phyloP scores from a whole-genome alignment of 2,329 filamentous ascomycete genomes.

The Cytospora chrysosperma region DNA sequence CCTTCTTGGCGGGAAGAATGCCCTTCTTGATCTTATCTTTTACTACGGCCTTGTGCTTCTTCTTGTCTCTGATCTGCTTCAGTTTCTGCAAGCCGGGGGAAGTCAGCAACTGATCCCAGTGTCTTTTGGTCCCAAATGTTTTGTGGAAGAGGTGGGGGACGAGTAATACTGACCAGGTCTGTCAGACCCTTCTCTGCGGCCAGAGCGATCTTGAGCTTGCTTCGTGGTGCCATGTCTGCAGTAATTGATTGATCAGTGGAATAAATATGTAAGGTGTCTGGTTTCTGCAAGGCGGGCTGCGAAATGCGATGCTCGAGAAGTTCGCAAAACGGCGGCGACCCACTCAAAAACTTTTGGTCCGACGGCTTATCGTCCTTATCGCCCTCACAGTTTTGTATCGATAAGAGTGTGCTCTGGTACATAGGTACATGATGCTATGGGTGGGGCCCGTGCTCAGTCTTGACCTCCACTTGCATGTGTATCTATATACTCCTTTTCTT shows the following conservation, averaged over 20 bases:
- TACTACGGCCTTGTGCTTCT: slow-evolving; percentile 42
- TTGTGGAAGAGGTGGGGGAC: neutral
- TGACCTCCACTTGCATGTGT: too few species aligned
- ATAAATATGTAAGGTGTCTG: neutral
- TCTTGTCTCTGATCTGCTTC: slow-evolving; percentile 50
- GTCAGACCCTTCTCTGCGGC: slow-evolving; percentile 51
- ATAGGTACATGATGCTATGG: neutral
- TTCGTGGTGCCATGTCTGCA: slow-evolving; percentile 28
- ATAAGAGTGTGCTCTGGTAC: neutral
- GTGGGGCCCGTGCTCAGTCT: neutral
- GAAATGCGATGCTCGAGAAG: slow-evolving; percentile 9
- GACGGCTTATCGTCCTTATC: slow-evolving; percentile 19
- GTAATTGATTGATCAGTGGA: neutral
- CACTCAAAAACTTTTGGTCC: slow-evolving; percentile 24
- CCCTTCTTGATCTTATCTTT: slow-evolving; percentile 41
- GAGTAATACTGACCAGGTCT: slow-evolving; percentile 36
- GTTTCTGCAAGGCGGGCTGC: slow-evolving; percentile 8
- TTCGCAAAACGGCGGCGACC: slow-evolving; percentile 11
- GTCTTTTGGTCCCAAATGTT: neutral
- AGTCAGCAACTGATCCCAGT: neutral
- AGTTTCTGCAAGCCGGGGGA: slow-evolving; percentile 26
- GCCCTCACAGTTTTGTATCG: neutral
- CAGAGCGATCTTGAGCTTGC: slow-evolving; percentile 54
- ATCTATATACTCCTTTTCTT: too few species aligned
- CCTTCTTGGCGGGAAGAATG: slow-evolving; percentile 29